phyloP scores from a whole-genome alignment of 2,329 filamentous ascomycete genomes.

The Epichloe typhina region DNA sequence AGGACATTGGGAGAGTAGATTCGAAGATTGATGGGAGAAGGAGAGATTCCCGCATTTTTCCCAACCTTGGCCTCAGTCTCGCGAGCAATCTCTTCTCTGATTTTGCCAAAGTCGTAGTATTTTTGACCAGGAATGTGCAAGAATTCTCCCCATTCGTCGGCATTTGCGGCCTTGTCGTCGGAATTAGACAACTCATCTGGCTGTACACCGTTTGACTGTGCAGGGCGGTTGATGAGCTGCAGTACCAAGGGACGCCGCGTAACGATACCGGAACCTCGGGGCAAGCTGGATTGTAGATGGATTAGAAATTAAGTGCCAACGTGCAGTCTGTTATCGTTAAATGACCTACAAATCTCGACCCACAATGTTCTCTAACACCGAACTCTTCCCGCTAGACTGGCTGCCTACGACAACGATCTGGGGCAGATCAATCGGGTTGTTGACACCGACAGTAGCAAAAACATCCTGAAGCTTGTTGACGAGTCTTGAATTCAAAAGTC shows the following conservation, averaged over 20 bases:
- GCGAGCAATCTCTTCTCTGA: slow-evolving; percentile 90
- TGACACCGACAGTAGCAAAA: slow-evolving; percentile 93
- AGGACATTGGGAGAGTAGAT: slow-evolving; percentile 98
- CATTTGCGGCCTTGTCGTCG: slow-evolving; percentile 77
- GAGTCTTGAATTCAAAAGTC: slow-evolving; percentile 36
- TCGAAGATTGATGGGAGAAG: slow-evolving; percentile 90
- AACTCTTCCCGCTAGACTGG: slow-evolving; percentile 98
- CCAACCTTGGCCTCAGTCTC: slow-evolving; percentile 97
- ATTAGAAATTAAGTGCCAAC: background rate
- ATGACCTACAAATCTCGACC: slow-evolving; percentile 86
- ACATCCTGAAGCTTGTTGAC: slow-evolving; percentile 99
- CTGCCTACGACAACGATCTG: slow-evolving; percentile 98
- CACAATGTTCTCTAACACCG: slow-evolving; percentile 96
- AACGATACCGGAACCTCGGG: slow-evolving; percentile 93
- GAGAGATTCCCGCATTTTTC: slow-evolving; percentile 90
- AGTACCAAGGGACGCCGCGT: slow-evolving; percentile 91
- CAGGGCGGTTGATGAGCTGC: slow-evolving; percentile 86
- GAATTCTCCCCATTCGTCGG: slow-evolving; percentile 98
- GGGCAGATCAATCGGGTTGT: slow-evolving; percentile 97
- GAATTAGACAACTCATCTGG: slow-evolving; percentile 51
- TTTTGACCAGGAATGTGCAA: slow-evolving; percentile 95
- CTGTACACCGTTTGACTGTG: slow-evolving; percentile 61
- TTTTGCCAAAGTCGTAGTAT: slow-evolving; percentile 96
- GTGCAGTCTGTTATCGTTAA: background rate
- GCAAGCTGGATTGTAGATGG: slow-evolving; percentile 47